Evolutionary conservation across 2,329 filamentous ascomycete genomes (phyloP).

Genomic region (Diaporthe sp.): DNA sequence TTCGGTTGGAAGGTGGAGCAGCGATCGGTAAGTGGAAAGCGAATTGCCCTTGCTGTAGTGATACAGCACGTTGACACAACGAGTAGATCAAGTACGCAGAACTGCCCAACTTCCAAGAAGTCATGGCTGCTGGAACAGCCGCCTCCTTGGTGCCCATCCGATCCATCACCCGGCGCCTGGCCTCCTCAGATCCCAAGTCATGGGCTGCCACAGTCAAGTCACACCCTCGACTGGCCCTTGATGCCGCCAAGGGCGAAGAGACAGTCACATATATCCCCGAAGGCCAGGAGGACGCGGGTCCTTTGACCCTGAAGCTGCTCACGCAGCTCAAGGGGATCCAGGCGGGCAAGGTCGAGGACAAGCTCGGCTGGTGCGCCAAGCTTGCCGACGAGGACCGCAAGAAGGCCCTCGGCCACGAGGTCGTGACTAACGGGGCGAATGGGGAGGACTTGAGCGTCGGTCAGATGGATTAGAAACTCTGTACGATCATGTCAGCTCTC

Average conservation of each 20-base stretch:
- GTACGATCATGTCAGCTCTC: not conserved
- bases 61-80: not conserved
- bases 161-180: conserved; percentile 81
- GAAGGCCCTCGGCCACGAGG: conserved; percentile 53
- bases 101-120: conserved; percentile 72
- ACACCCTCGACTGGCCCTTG: conserved; percentile 54
- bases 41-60: not conserved
- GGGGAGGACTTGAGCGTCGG: conserved; percentile 48
- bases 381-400: conserved; percentile 62
- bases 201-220: conserved; percentile 52
- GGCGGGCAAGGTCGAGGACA: conserved; percentile 82
- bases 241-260: conserved; percentile 57
- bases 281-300: conserved; percentile 77
- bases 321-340: conserved; percentile 88
- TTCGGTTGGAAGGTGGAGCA: conserved; percentile 90
- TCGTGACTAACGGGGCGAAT: conserved; percentile 45
- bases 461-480: conserved; percentile 51
- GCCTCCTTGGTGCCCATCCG: conserved; percentile 92
- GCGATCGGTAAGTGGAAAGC: conserved; percentile 67
- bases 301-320: conserved; percentile 80
- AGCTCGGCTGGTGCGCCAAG: conserved; percentile 77
- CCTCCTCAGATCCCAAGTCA: conserved; percentile 56
- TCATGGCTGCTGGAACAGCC: conserved; percentile 93
- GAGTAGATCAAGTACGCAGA: conserved; percentile 74
- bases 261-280: conserved; percentile 69